Evolutionary conservation across 257 asterid genomes (phyloP).

Genomic region (Sherardia arvensis): DNA sequence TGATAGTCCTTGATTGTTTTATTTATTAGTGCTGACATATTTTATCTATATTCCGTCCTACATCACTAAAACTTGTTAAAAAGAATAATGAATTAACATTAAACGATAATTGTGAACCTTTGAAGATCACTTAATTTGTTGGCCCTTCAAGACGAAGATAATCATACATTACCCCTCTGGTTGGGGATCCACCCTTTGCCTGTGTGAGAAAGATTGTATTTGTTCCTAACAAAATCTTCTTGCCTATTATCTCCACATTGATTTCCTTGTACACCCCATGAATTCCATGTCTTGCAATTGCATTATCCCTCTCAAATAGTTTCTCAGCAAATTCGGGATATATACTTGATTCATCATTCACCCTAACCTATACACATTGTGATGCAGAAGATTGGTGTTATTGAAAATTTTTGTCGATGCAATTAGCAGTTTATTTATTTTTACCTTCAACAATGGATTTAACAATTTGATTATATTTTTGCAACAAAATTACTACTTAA

Average conservation of each 20-base stretch:
- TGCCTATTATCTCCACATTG: conserved; percentile 28
- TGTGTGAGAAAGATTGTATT: conserved; percentile 48
- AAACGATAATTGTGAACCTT: background rate
- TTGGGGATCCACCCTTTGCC: conserved; percentile 14
- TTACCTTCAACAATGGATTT: too few species aligned
- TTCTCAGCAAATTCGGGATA: conserved; percentile 33
- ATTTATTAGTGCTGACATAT: too few species aligned
- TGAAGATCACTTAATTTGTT: background rate
- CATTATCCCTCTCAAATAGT: conserved; percentile 50
- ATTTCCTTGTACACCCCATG: conserved; percentile 50
- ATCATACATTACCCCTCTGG: background rate
- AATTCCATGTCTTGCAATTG: conserved; percentile 77
- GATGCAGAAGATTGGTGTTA: background rate
- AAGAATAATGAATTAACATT: too few species aligned
- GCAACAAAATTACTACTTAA: too few species aligned
- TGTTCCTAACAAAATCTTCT: conserved; percentile 27
- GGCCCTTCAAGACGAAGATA: conserved; percentile 4
- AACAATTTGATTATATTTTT: too few species aligned
- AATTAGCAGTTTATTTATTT: too few species aligned
- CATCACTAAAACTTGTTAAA: background rate
- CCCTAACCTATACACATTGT: conserved; percentile 28
- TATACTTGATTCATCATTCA: conserved; percentile 19
- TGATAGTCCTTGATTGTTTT: too few species aligned
- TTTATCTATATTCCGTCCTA: too few species aligned
- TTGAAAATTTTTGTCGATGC: background rate